Conservation (phyloP, 2,329 filamentous ascomycete genomes). For the Herpomyces periplanetae region DNA sequence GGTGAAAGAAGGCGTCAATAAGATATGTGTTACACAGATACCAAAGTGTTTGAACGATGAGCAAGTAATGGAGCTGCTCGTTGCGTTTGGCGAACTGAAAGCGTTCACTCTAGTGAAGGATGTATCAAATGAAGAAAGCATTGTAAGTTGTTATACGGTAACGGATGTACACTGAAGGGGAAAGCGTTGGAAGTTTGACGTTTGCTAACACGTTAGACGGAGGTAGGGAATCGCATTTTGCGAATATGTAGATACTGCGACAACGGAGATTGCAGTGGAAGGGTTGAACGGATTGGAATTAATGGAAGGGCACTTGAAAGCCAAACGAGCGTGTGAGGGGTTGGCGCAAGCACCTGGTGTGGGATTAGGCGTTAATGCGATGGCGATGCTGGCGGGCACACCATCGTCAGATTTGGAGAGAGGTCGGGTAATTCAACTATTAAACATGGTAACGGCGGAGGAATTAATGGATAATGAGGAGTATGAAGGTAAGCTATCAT, state of each 20-base stretch:
- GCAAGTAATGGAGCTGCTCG: constrained; percentile 56
- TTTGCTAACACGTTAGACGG: too few species aligned
- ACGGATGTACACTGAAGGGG: too few species aligned
- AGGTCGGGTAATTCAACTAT: constrained; percentile 47
- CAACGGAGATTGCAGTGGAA: constrained; percentile 53
- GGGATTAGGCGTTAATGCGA: constrained; percentile 84
- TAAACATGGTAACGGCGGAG: constrained; percentile 95
- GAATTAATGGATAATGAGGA: constrained; percentile 78
- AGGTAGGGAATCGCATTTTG: constrained; percentile 74
- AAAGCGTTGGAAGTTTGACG: too few species aligned
- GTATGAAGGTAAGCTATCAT: constrained; percentile 30
- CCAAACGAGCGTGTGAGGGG: constrained; percentile 59
- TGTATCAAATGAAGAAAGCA: constrained; percentile 38
- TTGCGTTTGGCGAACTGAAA: constrained; percentile 68
- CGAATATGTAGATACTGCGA: constrained; percentile 35
- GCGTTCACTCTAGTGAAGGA: constrained; percentile 73
- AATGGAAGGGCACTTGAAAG: constrained; percentile 46
- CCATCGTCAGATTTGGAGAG: constrained; percentile 36
- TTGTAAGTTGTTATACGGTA: constrained; percentile 19
- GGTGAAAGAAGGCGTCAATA: constrained; percentile 71
- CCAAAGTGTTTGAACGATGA: constrained; percentile 58
- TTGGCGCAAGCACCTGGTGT: constrained; percentile 65
- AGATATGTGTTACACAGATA: constrained; percentile 69
- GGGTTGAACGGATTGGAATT: constrained; percentile 76
- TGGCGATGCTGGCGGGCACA: constrained; percentile 84